These are phyloP conservation scores for Meripilus lineatus DNA, from an alignment of 1,284 basidiomycete genomes.

Conservation along the genomic window DNA sequence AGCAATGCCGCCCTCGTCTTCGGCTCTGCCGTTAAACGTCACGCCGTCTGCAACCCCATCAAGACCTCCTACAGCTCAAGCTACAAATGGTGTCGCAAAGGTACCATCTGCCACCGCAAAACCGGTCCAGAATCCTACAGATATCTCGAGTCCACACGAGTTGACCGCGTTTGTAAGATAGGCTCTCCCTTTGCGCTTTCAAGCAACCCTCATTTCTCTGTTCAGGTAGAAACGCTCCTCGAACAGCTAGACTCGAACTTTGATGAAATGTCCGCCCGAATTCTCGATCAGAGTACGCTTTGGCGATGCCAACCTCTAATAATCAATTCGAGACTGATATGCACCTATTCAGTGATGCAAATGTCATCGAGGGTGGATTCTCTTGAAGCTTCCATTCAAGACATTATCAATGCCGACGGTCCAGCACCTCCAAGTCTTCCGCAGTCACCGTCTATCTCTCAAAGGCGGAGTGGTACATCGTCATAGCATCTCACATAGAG, in stretches of 20 bases:
- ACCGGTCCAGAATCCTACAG: conserved; percentile 25
- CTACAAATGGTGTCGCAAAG: conserved; percentile 16
- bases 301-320: conserved; percentile 4
- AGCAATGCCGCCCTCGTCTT: conserved; percentile 2
- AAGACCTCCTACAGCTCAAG: conserved; percentile 16
- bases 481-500: too few relatives aligned
- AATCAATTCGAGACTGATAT: conserved; percentile 7
- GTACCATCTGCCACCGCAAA: conserved; percentile 16
- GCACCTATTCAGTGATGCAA: conserved; percentile 55
- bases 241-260: conserved; percentile 77
- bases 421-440: conserved; percentile 25
- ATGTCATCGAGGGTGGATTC: conserved; percentile 84
- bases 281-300: conserved; percentile 72
- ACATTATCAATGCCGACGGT: conserved; percentile 71
- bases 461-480: conserved; percentile 17
- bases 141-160: conserved; percentile 80
- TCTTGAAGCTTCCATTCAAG: conserved; percentile 75
- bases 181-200: neutral
- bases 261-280: conserved; percentile 79
- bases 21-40: conserved; percentile 8
- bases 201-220: conserved; percentile 1
- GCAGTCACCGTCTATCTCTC: conserved; percentile 25
- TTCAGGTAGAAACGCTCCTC: conserved; percentile 77
- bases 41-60: conserved; percentile 13
- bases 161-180: conserved; percentile 75